Evolutionary conservation across 1,139 yeast genomes (phyloP).

Genomic region (Yamadazyma songkhlaensis): DNA sequence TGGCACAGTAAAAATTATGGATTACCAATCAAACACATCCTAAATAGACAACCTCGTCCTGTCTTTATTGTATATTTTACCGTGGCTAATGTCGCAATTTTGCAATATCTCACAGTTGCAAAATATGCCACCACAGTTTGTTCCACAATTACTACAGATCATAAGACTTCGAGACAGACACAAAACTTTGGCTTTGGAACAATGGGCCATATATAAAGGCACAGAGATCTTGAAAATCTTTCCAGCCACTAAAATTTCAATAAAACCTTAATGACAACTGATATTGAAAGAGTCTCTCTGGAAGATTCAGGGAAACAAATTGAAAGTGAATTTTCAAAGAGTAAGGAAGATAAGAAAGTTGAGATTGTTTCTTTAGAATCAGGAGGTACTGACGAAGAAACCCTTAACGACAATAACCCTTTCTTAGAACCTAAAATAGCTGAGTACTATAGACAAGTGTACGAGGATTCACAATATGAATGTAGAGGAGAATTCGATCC

Average conservation of each 20-base stretch:
- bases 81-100: no score
- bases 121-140: slow-evolving; percentile 2
- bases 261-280: background rate
- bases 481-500: slow-evolving; percentile 35
- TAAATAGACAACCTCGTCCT: no score
- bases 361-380: slow-evolving; percentile 4
- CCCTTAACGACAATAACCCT: slow-evolving; percentile 14
- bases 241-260: no score
- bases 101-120: background rate
- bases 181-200: background rate
- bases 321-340: background rate
- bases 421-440: slow-evolving; percentile 30
- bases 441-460: slow-evolving; percentile 27
- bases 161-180: background rate
- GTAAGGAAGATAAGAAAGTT: slow-evolving; percentile 1
- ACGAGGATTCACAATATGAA: slow-evolving; percentile 30
- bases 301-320: background rate
- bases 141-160: background rate
- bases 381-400: slow-evolving; percentile 2
- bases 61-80: no score
- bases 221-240: no score
- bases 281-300: background rate
- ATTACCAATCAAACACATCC: background rate
- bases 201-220: no score
- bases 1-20: background rate